Conservation (phyloP, 345 rosid genomes). For the Leavenworthia alabamica region DNA sequence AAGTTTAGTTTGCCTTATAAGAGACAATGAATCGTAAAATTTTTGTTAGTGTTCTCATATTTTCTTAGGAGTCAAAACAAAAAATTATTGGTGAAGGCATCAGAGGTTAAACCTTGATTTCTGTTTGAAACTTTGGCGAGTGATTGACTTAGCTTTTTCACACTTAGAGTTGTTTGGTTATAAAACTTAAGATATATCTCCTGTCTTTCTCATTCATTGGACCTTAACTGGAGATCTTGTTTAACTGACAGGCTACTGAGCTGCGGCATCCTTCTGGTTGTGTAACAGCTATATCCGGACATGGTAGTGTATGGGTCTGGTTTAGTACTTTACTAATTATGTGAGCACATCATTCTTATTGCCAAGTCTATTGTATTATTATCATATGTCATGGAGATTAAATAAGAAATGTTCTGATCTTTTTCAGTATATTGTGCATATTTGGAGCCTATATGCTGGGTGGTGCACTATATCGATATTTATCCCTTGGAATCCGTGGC, state of each 20-base stretch:
- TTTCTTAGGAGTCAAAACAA: no score
- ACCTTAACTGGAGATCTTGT: neutral
- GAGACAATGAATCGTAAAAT: no score
- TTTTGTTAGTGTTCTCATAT: no score
- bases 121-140: neutral
- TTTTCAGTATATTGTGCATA: conserved; percentile 55
- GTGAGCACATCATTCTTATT: conserved; percentile 38
- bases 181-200: neutral
- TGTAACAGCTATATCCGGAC: conserved; percentile 45
- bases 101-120: no score
- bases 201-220: neutral
- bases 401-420: conserved; percentile 16
- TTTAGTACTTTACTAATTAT: conserved; percentile 51
- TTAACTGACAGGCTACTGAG: conserved; percentile 48
- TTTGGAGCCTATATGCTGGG: conserved; percentile 76
- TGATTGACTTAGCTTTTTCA: conserved; percentile 1
- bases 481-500: conserved; percentile 62
- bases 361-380: neutral
- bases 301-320: conserved; percentile 79
- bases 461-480: conserved; percentile 65
- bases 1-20: neutral
- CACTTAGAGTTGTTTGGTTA: neutral
- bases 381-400: neutral
- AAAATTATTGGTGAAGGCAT: no score
- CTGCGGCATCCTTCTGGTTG: conserved; percentile 91